Evolutionary conservation across 2,329 filamentous ascomycete species (phyloP).

Genomic region (Alternaria sp.): DNA sequence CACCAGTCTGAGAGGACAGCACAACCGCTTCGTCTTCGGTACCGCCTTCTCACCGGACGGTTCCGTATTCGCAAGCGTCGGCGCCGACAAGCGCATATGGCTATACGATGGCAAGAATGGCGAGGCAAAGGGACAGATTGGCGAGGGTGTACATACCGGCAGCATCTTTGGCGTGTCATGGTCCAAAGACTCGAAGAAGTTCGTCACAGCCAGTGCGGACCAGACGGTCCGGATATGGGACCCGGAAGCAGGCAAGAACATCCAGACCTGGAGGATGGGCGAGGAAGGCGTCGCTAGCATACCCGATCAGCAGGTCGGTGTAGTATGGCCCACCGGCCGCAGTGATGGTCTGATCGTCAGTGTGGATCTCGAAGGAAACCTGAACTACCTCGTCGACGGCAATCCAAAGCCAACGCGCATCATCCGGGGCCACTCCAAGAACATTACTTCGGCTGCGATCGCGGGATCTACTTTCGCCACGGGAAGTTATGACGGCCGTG

Average conservation of each 20-base stretch:
- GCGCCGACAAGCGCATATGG: slow-evolving; percentile 91
- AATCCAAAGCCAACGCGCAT: slow-evolving; percentile 71
- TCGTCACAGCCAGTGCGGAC: slow-evolving; percentile 92
- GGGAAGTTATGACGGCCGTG: slow-evolving; percentile 88
- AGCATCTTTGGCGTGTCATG: slow-evolving; percentile 93
- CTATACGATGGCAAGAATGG: slow-evolving; percentile 97
- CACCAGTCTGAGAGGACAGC: slow-evolving; percentile 76
- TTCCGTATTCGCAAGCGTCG: slow-evolving; percentile 79
- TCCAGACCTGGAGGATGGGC: slow-evolving; percentile 86
- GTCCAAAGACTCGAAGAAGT: slow-evolving; percentile 82
- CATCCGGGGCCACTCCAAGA: slow-evolving; percentile 89
- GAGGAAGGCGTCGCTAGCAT: slow-evolving; percentile 74
- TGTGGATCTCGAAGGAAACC: slow-evolving; percentile 83
- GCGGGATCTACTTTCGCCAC: slow-evolving; percentile 76
- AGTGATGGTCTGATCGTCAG: slow-evolving; percentile 89
- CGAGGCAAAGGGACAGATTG: slow-evolving; percentile 77
- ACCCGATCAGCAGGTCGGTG: slow-evolving; percentile 88
- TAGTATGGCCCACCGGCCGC: slow-evolving; percentile 84
- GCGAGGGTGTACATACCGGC: slow-evolving; percentile 84
- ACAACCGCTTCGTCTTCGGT: slow-evolving; percentile 88
- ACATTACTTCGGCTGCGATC: slow-evolving; percentile 76
- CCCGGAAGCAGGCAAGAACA: slow-evolving; percentile 74
- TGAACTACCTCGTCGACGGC: slow-evolving; percentile 84
- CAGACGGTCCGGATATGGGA: slow-evolving; percentile 97
- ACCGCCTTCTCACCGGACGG: slow-evolving; percentile 92